Percentiles rank a stretch among this genome's conserved stretches.
Evolutionary conservation across 2,329 filamentous ascomycete genomes (phyloP).

Genomic region (Achaetomium macrosporum): DNA sequence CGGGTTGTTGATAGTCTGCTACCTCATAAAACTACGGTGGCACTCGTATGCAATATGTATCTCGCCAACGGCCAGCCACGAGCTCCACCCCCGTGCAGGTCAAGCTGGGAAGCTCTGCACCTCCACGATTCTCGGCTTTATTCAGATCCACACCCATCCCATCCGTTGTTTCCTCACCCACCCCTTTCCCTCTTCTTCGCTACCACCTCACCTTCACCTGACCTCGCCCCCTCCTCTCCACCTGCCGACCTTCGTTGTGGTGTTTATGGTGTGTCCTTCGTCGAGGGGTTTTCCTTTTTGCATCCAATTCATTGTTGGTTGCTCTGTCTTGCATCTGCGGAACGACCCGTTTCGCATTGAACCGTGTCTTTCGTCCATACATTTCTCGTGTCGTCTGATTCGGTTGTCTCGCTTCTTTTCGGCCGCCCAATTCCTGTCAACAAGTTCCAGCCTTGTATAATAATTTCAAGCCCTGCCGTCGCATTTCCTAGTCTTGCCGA

Average conservation of each 20-base stretch:
- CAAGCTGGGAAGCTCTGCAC: neutral
- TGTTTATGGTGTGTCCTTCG: constrained; percentile 7
- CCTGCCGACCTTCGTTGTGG: neutral
- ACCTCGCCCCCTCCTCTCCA: constrained; percentile 6
- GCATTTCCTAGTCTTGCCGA: constrained; percentile 1
- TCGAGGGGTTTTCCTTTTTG: constrained; percentile 2
- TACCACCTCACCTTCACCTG: neutral
- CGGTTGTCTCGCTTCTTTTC: neutral
- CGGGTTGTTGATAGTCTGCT: constrained; percentile 6
- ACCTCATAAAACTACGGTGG: constrained; percentile 4
- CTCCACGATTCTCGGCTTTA: constrained; percentile 7
- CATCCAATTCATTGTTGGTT: constrained; percentile 5
- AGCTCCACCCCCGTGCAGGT: constrained; percentile 1
- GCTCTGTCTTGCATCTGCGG: constrained; percentile 6
- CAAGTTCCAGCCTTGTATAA: constrained; percentile 4
- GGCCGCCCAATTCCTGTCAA: constrained; percentile 2
- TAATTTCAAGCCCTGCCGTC: neutral
- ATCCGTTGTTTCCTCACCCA: neutral
- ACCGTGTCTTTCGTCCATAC: neutral
- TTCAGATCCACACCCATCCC: neutral
- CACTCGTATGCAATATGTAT: constrained; percentile 1
- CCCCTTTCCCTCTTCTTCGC: neutral
- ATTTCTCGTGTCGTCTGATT: constrained; percentile 8
- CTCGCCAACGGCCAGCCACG: constrained; percentile 11
- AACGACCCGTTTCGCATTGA: constrained; percentile 2